Conservation (phyloP, 345 rosid genomes). For the Eucalyptus erythrocorys region DNA sequence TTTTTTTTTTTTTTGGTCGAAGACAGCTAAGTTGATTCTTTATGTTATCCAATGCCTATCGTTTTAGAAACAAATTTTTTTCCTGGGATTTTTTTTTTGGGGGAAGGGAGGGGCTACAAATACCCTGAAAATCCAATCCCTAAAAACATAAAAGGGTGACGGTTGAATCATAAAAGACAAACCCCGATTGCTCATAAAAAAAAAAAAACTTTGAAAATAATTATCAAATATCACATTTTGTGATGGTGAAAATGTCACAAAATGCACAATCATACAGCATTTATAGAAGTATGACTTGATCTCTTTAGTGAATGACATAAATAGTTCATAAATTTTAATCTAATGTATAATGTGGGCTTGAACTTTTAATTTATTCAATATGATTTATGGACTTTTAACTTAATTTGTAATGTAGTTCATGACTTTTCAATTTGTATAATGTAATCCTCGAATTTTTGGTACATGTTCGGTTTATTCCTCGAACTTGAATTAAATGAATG, state of each 20-base stretch:
- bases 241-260: too few species aligned
- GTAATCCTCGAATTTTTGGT: too few species aligned
- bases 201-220: accelerated
- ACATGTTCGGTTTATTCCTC: accelerated
- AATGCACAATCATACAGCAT: not conserved
- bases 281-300: not conserved
- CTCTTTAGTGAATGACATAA: not conserved
- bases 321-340: too few species aligned
- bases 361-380: too few species aligned
- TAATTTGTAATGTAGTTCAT: too few species aligned
- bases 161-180: not conserved
- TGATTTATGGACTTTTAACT: too few species aligned
- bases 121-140: not conserved
- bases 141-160: not conserved
- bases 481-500: too few species aligned
- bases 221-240: not conserved
- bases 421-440: accelerated
- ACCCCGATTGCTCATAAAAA: not conserved
- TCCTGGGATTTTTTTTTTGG: too few species aligned
- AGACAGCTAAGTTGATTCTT: not conserved
- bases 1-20: too few species aligned
- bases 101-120: accelerated
- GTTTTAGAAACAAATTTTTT: not conserved
- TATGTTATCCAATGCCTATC: not conserved
- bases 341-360: accelerated